A percentile compares a stretch with the other conserved stretches of the same genome.
Conservation (phyloP, 176 grass and related monocot species). For the Saccharum spontaneum region DNA sequence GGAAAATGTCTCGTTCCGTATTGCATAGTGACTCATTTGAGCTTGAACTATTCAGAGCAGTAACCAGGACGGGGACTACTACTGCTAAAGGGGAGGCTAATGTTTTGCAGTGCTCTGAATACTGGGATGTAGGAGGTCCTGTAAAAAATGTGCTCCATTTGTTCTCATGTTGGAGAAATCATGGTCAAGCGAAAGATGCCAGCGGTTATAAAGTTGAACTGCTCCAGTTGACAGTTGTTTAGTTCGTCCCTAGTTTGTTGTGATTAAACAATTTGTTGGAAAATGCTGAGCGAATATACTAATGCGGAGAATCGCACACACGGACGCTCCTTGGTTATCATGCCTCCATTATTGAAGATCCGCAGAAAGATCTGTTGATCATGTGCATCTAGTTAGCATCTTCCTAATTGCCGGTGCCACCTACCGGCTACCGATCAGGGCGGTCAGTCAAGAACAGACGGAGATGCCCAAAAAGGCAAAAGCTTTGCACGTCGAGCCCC, state of each 20-base stretch:
- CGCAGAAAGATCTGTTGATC: slow-evolving; percentile 29
- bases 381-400: slow-evolving; percentile 32
- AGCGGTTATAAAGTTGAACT: not conserved
- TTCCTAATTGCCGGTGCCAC: not conserved
- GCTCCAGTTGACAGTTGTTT: slow-evolving; percentile 25
- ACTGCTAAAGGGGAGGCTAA: not conserved
- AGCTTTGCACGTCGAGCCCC: slow-evolving; percentile 27
- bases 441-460: not conserved
- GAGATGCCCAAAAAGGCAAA: slow-evolving; percentile 24
- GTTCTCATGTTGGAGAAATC: not conserved
- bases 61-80: not conserved
- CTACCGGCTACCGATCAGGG: slow-evolving; percentile 19
- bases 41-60: slow-evolving; percentile 7
- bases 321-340: not conserved
- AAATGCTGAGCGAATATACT: slow-evolving; percentile 35
- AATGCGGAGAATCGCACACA: not conserved
- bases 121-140: not conserved
- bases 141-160: not conserved
- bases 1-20: slow-evolving; percentile 9
- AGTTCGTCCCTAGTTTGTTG: not conserved
- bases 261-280: not conserved
- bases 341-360: slow-evolving; percentile 25
- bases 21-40: not conserved
- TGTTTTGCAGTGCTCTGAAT: not conserved
- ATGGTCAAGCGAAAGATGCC: slow-evolving; percentile 10